Evolutionary conservation across 2,329 filamentous ascomycete genomes (phyloP).

Genomic region (Trichoderma oligosporum): DNA sequence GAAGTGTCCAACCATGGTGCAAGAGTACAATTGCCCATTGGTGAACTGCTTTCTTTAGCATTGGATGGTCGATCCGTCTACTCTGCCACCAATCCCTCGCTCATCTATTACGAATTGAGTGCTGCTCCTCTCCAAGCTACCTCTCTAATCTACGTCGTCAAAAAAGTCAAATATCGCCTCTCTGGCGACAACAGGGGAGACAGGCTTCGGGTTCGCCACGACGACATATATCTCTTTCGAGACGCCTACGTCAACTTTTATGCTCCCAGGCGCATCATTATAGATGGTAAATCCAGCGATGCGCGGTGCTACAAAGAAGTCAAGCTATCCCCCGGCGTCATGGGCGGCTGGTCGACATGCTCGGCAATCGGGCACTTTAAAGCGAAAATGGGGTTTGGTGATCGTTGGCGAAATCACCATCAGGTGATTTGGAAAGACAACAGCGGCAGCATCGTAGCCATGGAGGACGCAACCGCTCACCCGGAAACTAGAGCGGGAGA

Average conservation of each 20-base stretch:
- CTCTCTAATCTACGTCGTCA: constrained; percentile 7
- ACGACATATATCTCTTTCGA: constrained; percentile 12
- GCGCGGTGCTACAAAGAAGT: constrained; percentile 9
- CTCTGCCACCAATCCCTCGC: constrained; percentile 10
- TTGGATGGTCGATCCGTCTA: constrained; percentile 8
- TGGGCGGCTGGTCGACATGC: constrained; percentile 12
- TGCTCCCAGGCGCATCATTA: constrained; percentile 13
- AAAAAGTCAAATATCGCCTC: constrained; percentile 16
- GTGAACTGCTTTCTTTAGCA: constrained; percentile 1
- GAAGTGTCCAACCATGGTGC: constrained; percentile 13
- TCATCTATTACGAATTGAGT: constrained; percentile 14
- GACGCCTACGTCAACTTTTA: constrained; percentile 16
- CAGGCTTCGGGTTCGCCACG: constrained; percentile 9
- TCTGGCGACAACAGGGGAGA: not conserved
- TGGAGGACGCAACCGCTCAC: not conserved
- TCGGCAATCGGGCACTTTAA: constrained; percentile 3
- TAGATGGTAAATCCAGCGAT: constrained; percentile 10
- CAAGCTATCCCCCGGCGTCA: constrained; percentile 10
- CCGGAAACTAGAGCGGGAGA: not conserved
- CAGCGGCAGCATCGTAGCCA: constrained; percentile 14
- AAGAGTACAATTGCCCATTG: constrained; percentile 11
- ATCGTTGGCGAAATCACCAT: constrained; percentile 12
- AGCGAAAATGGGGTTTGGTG: not conserved
- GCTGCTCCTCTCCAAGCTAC: constrained; percentile 7
- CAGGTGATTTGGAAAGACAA: constrained; percentile 15